Conservation (phyloP, 2,329 filamentous ascomycete species). For the Phialophora tarda region DNA sequence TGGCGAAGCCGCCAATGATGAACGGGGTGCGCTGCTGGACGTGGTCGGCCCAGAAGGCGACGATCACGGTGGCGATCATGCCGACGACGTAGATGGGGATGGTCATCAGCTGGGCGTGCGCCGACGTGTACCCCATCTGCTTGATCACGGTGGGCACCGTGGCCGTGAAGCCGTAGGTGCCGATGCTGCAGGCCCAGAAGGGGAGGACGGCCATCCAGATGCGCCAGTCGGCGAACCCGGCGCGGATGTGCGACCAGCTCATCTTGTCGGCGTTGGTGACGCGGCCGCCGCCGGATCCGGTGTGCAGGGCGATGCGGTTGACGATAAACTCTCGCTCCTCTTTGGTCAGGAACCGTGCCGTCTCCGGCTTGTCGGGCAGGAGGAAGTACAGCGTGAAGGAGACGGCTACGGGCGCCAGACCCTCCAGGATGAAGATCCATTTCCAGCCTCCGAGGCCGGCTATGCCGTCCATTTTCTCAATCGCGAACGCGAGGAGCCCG, state of each 20-base stretch:
- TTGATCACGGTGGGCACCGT: slow-evolving; percentile 48
- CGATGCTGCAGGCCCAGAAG: slow-evolving; percentile 39
- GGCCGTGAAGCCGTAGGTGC: slow-evolving; percentile 37
- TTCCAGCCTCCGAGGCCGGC: slow-evolving; percentile 54
- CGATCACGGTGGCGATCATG: slow-evolving; percentile 64
- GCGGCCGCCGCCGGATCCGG: slow-evolving; percentile 57
- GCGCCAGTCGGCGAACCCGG: slow-evolving; percentile 70
- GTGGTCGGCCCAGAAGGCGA: slow-evolving; percentile 60
- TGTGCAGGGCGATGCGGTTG: slow-evolving; percentile 68
- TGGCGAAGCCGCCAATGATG: slow-evolving; percentile 62
- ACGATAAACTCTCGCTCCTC: slow-evolving; percentile 69
- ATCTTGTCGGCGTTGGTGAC: slow-evolving; percentile 69
- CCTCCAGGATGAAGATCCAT: slow-evolving; percentile 64
- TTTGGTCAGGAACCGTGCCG: slow-evolving; percentile 71
- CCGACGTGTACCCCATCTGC: slow-evolving; percentile 48
- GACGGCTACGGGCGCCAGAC: slow-evolving; percentile 56
- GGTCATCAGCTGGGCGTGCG: slow-evolving; percentile 49
- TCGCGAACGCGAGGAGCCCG: slow-evolving; percentile 57
- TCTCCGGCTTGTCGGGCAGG: slow-evolving; percentile 76
- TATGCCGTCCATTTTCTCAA: slow-evolving; percentile 54
- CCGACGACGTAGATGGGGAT: slow-evolving; percentile 59
- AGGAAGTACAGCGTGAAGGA: slow-evolving; percentile 61
- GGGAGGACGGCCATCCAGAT: slow-evolving; percentile 58
- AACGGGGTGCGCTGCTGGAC: slow-evolving; percentile 65
- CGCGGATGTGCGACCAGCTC: slow-evolving; percentile 67